Base-by-base conservation (phyloP, 306 rosid species). In the Comarum palustre region DNA sequence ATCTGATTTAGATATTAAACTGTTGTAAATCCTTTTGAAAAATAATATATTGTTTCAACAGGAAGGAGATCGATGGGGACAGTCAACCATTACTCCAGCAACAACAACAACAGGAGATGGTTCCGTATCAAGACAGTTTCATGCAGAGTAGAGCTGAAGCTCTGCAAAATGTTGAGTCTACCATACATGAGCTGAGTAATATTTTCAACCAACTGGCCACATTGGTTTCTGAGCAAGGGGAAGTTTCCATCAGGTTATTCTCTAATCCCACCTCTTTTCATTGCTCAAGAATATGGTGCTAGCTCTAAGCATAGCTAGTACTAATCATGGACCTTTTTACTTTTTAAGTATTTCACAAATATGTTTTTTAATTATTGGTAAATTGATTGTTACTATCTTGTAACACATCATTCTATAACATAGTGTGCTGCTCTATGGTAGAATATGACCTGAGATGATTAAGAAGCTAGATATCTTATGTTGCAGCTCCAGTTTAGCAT, bases 81-180 rank as follows among this genome's bases (percentile, higher is more conserved):
- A 81, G 87, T 86, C 97, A 90, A 46, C 93, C 99, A 29, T 86
- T 93, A 82, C 78, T 88, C 77, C 89, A 81, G 77, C 88, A 84
- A 34, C 92, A 89, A 8, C 96, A 93, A 46, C 90, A 89, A 48
- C 96, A 94, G 48, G 85, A 95, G 80, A 15, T 88, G 77, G 97
- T 86, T 77, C 96, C 97, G 1, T 81, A 91, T 85, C 99, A 91
- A 85, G 99, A 91, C 69, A 86, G 84, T 76, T 91, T 85, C 90
- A 91, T 91, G 96, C 99, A 95, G 82, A 95, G 96, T 88, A 83
- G 97, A 79, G 96, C 97, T 83, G 97, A 91, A 84, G 96, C 99
- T 76, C 89, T 95, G 82, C 99, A 91, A 74, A 95, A 91, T 82
- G 96, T 90, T 34, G 97, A 95, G 84, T 95, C 97, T 75, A 95